A percentile compares a stretch with the other conserved stretches of the same genome.
These are phyloP conservation scores for Blastocystis sp. DNA, from an alignment of 352 stramenopile species.

Conservation along the genomic window DNA sequence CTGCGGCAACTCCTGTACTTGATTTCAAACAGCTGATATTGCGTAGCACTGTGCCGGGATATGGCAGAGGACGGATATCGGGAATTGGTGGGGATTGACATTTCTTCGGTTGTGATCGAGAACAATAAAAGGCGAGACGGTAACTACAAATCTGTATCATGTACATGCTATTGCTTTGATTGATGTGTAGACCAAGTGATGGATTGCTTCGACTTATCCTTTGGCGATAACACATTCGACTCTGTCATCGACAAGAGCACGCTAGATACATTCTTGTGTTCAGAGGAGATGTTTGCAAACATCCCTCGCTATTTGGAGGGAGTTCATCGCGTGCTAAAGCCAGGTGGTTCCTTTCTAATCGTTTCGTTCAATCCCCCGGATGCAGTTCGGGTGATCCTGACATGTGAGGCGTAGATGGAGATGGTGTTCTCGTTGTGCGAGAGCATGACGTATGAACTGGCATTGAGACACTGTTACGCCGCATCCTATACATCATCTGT, in stretches of 20 bases:
- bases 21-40: not conserved
- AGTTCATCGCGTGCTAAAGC: constrained; percentile 19
- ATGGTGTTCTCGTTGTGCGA: constrained; percentile 21
- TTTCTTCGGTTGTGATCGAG: constrained; percentile 62
- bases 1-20: constrained; percentile 32
- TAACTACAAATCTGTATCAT: not conserved
- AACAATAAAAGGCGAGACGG: constrained; percentile 1
- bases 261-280: constrained; percentile 57
- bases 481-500: not conserved
- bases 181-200: constrained; percentile 26
- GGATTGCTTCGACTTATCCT: constrained; percentile 58
- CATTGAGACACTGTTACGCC: constrained; percentile 15
- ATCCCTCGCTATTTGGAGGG: constrained; percentile 58
- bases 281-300: constrained; percentile 26
- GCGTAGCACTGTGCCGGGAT: constrained; percentile 16
- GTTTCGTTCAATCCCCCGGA: constrained; percentile 49
- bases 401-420: constrained; percentile 15
- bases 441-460: constrained; percentile 10
- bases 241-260: constrained; percentile 61
- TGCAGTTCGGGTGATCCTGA: not conserved
- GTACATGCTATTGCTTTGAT: not conserved
- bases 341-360: not conserved
- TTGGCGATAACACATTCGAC: constrained; percentile 6
- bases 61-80: constrained; percentile 58
- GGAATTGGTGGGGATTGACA: constrained; percentile 40